Evolutionary conservation across 75 land plant genomes (phyloP).

Genomic region (Pinus taeda): DNA sequence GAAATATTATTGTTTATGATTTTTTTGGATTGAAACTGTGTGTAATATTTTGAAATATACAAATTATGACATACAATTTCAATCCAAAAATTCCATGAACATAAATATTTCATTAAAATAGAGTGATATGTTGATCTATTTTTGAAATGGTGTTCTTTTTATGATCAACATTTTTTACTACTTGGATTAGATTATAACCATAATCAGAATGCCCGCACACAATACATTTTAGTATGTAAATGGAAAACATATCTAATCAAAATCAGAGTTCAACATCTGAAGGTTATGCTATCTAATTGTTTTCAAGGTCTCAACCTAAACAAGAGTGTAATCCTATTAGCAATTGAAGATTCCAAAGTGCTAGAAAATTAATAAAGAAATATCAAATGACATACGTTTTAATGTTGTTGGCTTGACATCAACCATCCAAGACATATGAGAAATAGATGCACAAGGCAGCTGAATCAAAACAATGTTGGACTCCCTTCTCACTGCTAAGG

Average conservation of each 20-base stretch:
- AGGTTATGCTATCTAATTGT: too few relatives aligned
- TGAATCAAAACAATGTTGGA: slow-evolving; percentile 24
- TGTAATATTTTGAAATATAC: too few relatives aligned
- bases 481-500: slow-evolving; percentile 18
- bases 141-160: too few relatives aligned
- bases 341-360: background rate
- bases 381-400: background rate
- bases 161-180: too few relatives aligned
- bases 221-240: slow-evolving; percentile 75
- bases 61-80: too few relatives aligned
- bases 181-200: too few relatives aligned
- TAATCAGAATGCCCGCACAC: slow-evolving; percentile 38
- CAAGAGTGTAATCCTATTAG: background rate
- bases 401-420: slow-evolving; percentile 6
- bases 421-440: slow-evolving; percentile 41
- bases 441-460: slow-evolving; percentile 27
- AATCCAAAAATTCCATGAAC: too few relatives aligned
- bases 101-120: too few relatives aligned
- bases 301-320: background rate
- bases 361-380: background rate
- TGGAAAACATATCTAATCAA: slow-evolving; percentile 57
- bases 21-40: too few relatives aligned
- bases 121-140: too few relatives aligned
- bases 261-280: slow-evolving; percentile 31
- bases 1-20: too few relatives aligned